Percentiles rank a stretch among this genome's conserved stretches.
Conservation (phyloP, 2,329 filamentous ascomycete species). For the Rutstroemia sp. region DNA sequence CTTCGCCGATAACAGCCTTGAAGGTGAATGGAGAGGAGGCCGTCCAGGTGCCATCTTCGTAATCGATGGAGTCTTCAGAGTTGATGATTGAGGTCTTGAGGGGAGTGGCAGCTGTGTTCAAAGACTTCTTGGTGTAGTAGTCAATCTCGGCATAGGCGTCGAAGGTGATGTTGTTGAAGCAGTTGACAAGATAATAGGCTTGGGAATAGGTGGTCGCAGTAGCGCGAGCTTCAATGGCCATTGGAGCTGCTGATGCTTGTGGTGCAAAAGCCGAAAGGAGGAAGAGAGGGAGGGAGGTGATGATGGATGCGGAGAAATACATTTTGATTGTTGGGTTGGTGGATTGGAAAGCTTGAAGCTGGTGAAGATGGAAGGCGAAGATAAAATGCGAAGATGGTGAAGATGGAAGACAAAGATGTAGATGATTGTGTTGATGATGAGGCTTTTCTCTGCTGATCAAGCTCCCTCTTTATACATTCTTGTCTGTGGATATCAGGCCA, state of each 20-base stretch:
- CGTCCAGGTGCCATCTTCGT: conserved; percentile 7
- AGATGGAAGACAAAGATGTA: too few relatives aligned
- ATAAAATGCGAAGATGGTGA: too few relatives aligned
- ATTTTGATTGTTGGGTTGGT: conserved; percentile 3
- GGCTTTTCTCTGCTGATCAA: not conserved
- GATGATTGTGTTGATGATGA: too few relatives aligned
- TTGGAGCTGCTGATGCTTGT: not conserved
- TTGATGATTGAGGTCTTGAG: not conserved
- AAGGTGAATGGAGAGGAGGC: not conserved
- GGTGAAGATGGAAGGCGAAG: too few relatives aligned
- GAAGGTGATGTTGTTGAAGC: conserved; percentile 2
- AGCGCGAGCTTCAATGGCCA: not conserved
- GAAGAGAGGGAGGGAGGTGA: conserved; percentile 2
- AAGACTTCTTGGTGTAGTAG: conserved; percentile 1
- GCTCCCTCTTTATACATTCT: not conserved
- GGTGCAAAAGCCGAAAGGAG: conserved; percentile 1
- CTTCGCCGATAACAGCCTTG: not conserved
- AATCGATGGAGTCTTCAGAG: not conserved
- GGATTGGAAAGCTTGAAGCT: not conserved
- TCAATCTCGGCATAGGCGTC: conserved; percentile 1
- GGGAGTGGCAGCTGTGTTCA: not conserved
- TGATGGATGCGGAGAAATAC: conserved; percentile 4
- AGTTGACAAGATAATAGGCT: conserved; percentile 10
- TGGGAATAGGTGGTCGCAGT: conserved; percentile 4
- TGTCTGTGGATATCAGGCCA: too few relatives aligned